Evolutionary conservation across 805 yeast species (phyloP).

Genomic region (Wickerhamiella nectarea): DNA sequence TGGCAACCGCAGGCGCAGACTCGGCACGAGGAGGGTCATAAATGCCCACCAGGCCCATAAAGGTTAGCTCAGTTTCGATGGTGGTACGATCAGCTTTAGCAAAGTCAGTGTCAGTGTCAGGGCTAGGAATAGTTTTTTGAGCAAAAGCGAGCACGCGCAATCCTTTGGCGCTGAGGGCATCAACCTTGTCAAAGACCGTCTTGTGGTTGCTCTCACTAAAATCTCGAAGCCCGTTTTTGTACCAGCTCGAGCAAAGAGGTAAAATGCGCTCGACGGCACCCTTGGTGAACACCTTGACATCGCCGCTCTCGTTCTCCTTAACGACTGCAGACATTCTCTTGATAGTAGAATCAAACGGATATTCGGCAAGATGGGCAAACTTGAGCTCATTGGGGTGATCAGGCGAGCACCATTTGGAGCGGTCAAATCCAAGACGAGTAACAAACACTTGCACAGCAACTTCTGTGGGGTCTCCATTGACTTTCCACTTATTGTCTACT

Average conservation of each 20-base stretch:
- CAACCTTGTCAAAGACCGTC: slow-evolving; percentile 42
- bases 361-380: slow-evolving; percentile 40
- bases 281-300: slow-evolving; percentile 37
- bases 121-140: slow-evolving; percentile 25
- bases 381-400: slow-evolving; percentile 7
- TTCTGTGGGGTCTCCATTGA: slow-evolving; percentile 84
- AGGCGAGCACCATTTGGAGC: slow-evolving; percentile 10
- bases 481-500: slow-evolving; percentile 49
- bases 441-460: slow-evolving; percentile 74
- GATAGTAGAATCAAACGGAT: slow-evolving; percentile 61
- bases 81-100: slow-evolving; percentile 24
- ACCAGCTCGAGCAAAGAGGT: slow-evolving; percentile 43
- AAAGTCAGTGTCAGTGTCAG: slow-evolving; percentile 11
- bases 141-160: slow-evolving; percentile 66
- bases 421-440: slow-evolving; percentile 36
- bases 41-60: slow-evolving; percentile 60
- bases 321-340: slow-evolving; percentile 62
- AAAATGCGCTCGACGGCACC: slow-evolving; percentile 69
- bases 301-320: slow-evolving; percentile 24
- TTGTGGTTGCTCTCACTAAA: slow-evolving; percentile 32
- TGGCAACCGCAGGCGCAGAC: slow-evolving; percentile 48
- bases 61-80: slow-evolving; percentile 41
- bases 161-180: slow-evolving; percentile 48
- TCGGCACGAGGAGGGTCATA: slow-evolving; percentile 71
- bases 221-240: slow-evolving; percentile 17